Conservation (phyloP, 805 yeast species). For the Kluyveromyces dobzhanskii region DNA sequence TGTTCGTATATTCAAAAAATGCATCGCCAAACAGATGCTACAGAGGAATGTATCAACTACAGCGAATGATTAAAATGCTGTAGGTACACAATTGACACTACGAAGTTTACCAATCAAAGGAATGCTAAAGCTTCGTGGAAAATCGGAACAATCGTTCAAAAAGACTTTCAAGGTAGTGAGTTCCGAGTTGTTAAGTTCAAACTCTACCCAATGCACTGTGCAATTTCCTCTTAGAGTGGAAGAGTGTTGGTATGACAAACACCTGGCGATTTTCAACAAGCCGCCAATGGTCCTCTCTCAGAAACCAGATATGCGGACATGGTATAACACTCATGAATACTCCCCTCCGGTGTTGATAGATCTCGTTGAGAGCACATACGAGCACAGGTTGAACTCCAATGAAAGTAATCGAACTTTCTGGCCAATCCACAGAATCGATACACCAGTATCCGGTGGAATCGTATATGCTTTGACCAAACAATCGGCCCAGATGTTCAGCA, state of each 20-base stretch:
- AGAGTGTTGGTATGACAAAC: constrained; percentile 7
- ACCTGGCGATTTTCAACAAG: constrained; percentile 30
- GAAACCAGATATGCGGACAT: constrained; percentile 19
- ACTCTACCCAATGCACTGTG: background rate
- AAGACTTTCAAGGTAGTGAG: too few relatives aligned
- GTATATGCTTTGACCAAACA: constrained; percentile 29
- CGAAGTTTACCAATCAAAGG: too few relatives aligned
- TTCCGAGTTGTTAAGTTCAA: background rate
- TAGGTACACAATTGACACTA: too few relatives aligned
- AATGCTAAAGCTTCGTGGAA: too few relatives aligned
- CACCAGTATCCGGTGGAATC: constrained; percentile 34
- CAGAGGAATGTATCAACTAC: too few relatives aligned
- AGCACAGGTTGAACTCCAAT: background rate
- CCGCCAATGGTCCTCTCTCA: constrained; percentile 30
- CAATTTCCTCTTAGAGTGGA: background rate
- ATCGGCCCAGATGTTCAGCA: constrained; percentile 28
- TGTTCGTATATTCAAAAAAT: too few relatives aligned
- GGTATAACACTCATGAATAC: constrained; percentile 7
- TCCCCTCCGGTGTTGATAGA: constrained; percentile 15
- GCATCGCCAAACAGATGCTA: too few relatives aligned
- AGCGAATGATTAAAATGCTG: too few relatives aligned
- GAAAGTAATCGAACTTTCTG: constrained; percentile 6
- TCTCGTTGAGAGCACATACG: constrained; percentile 8
- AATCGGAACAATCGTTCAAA: too few relatives aligned
- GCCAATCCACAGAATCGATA: constrained; percentile 34